These are phyloP conservation scores for Carex myosuroides DNA, from an alignment of 176 grass and related monocot species.

Conservation along the genomic window DNA sequence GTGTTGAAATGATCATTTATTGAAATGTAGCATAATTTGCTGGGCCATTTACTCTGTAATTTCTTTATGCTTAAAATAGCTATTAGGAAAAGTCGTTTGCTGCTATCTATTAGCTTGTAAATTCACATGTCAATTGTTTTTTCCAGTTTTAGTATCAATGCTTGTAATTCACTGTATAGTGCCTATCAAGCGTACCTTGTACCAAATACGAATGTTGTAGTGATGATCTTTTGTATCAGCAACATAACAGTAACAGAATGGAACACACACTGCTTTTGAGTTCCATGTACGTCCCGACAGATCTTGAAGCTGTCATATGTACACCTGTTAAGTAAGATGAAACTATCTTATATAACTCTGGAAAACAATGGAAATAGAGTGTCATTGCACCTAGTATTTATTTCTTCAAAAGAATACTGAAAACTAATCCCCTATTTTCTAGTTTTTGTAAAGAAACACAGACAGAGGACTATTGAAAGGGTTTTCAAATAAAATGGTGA, in stretches of 20 bases:
- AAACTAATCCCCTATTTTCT: neutral
- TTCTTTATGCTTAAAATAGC: constrained; percentile 14
- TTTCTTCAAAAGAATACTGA: neutral
- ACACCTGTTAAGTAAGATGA: neutral
- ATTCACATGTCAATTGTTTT: neutral
- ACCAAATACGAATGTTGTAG: neutral
- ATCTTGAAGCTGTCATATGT: neutral
- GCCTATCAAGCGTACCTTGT: neutral
- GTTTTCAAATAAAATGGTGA: neutral
- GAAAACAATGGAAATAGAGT: neutral
- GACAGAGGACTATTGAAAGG: neutral
- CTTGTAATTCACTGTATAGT: neutral
- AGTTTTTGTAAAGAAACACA: neutral
- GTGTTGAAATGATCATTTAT: neutral
- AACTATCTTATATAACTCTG: neutral
- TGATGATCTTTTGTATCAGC: neutral
- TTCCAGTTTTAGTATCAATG: neutral
- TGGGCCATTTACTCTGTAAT: neutral
- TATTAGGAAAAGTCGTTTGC: neutral
- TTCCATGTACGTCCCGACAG: no score
- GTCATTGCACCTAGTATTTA: neutral
- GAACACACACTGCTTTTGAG: neutral
- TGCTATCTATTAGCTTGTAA: neutral
- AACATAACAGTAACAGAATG: neutral
- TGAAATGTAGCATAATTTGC: neutral